phyloP scores from a whole-genome alignment of 2,329 filamentous ascomycete genomes.

The Ascochyta viciae-villosae region DNA sequence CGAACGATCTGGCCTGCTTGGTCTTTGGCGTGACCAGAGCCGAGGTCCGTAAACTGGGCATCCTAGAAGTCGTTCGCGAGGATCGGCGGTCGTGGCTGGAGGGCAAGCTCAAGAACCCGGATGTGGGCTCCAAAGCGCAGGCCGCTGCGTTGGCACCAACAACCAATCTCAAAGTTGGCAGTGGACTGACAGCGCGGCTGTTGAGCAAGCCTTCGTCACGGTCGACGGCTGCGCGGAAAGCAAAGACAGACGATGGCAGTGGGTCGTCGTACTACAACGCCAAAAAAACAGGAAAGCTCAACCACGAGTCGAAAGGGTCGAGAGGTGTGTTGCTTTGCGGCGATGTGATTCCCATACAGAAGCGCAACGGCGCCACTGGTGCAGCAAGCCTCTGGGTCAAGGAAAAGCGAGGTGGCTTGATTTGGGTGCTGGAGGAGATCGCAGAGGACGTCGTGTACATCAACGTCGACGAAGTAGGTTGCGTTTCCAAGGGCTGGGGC shows the following conservation, averaged over 20 bases:
- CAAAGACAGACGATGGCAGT: conserved; percentile 70
- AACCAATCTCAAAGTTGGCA: conserved; percentile 69
- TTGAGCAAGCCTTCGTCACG: conserved; percentile 80
- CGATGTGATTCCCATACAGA: conserved; percentile 97
- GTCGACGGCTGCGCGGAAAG: conserved; percentile 62
- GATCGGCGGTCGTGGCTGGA: conserved; percentile 90
- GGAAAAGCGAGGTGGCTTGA: conserved; percentile 90
- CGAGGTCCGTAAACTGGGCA: conserved; percentile 92
- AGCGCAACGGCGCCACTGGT: conserved; percentile 88
- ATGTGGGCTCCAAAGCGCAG: conserved; percentile 54
- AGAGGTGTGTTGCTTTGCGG: conserved; percentile 91
- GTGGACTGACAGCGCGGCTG: conserved; percentile 85
- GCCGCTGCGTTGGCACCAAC: conserved; percentile 44
- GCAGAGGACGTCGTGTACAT: conserved; percentile 88
- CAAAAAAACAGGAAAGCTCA: conserved; percentile 60
- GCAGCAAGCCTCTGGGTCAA: conserved; percentile 98
- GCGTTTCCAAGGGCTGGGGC: conserved; percentile 74
- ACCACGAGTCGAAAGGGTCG: conserved; percentile 78
- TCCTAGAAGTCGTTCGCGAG: conserved; percentile 90
- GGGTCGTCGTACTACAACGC: conserved; percentile 55
- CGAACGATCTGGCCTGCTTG: conserved; percentile 94
- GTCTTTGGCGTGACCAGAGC: conserved; percentile 99
- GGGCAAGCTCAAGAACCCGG: conserved; percentile 75
- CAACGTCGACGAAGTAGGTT: conserved; percentile 77
- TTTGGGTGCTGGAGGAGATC: conserved; percentile 98